Conservation (phyloP, 768 basidiomycete species). For the Lactarius hengduanensis region DNA sequence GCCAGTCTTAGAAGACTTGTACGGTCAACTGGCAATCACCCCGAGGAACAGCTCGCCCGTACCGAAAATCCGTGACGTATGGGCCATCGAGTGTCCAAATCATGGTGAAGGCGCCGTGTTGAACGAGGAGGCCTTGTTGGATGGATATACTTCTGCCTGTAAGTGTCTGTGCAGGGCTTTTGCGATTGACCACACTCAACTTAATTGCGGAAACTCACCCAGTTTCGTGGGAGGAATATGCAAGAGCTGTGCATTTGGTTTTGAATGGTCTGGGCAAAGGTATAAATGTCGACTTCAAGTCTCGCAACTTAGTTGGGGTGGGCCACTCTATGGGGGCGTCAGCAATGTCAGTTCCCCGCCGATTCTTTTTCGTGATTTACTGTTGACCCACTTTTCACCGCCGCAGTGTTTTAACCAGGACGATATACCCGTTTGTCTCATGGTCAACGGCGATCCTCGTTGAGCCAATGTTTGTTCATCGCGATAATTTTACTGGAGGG, state of each 20-base stretch:
- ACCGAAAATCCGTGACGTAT: slow-evolving; percentile 46
- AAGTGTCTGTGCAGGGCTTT: slow-evolving; percentile 24
- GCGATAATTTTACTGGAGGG: not conserved
- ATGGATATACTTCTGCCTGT: slow-evolving; percentile 46
- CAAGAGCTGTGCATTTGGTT: slow-evolving; percentile 46
- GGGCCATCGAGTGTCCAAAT: slow-evolving; percentile 54
- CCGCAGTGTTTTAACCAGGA: slow-evolving; percentile 43
- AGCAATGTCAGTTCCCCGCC: slow-evolving; percentile 39
- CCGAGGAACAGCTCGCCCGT: slow-evolving; percentile 12
- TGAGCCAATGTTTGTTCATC: slow-evolving; percentile 45
- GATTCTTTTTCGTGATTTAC: not conserved
- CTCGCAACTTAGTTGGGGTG: slow-evolving; percentile 48
- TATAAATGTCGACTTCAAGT: slow-evolving; percentile 48
- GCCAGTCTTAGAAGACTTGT: slow-evolving; percentile 50
- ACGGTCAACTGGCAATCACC: slow-evolving; percentile 30
- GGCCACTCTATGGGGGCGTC: slow-evolving; percentile 58
- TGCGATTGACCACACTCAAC: not conserved
- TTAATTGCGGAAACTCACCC: not conserved
- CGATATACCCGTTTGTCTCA: slow-evolving; percentile 41
- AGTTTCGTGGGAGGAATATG: slow-evolving; percentile 59
- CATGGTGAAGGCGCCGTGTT: slow-evolving; percentile 52
- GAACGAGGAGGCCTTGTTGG: slow-evolving; percentile 45
- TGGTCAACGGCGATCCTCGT: slow-evolving; percentile 44
- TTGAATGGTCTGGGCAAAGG: slow-evolving; percentile 49
- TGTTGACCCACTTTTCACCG: not conserved